Base-by-base conservation (phyloP, 495 filamentous ascomycete genomes). In the Aspergillus homomorphus region DNA sequence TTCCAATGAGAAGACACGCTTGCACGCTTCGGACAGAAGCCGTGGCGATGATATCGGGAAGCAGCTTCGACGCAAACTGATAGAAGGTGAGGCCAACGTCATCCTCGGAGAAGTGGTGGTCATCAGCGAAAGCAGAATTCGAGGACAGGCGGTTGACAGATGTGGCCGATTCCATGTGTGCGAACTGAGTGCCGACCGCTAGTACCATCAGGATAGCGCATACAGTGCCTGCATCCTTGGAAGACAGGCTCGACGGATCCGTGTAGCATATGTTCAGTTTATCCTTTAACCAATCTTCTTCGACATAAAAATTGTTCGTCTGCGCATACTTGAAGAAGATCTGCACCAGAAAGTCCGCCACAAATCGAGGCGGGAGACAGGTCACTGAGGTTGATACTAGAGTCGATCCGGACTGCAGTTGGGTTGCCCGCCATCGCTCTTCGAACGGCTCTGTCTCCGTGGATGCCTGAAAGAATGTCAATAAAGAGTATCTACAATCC, bases 271-370 rank as follows among this genome's bases (percentile, higher is more conserved):
- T 67, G 33, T 72, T 69, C 21, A 82, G 57, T 45, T 79, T 79
- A 9, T 75, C 74, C 10, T 64, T 63, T 15, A 81, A 67, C 77
- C 77, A 82, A 45, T 76, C 70, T 59, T 79, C 74, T 59, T 80
- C 79, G 6, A 80, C 71, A 43, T 79, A 82, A 45, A 75, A 80
- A 58, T 78, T 79, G 53, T 80, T 80, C 14, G 80, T 81, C 56
- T 80, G 72, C 9, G 80, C 79, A 64, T 80, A 80, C 60, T 80
- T 78, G 65, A 80, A 81, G 60, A 79, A 81, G 42, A 79, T 77
- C 26, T 78, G 72, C 7, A 80, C 70, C 12, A 82, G 66, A 49
- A 81, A 81, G 41, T 80, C 76, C 21, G 78, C 76, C 21, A 82
- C 77, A 60, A 75, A 78, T 22, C 76, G 73, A 4, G 80, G 80